phyloP scores from a whole-genome alignment of 129 eudicot genomes.

The Flaveria trinervia region DNA sequence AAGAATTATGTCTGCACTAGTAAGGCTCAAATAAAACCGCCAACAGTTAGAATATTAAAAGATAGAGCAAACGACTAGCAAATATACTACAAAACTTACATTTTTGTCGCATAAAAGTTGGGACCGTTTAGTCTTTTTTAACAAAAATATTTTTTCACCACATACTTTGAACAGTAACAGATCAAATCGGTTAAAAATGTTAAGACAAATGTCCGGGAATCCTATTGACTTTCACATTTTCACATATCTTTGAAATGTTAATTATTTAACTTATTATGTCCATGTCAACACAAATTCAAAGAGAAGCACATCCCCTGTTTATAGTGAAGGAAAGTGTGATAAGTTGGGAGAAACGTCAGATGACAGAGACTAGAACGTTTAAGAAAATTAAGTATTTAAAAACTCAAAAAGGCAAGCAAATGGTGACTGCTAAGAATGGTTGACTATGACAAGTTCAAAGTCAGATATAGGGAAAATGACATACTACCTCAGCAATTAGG shows the following conservation, averaged over 20 bases:
- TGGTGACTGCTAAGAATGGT: conserved; percentile 5
- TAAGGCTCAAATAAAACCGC: not conserved
- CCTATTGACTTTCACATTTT: not conserved
- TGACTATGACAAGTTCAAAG: not conserved
- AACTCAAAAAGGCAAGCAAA: conserved; percentile 4
- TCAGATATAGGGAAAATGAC: not conserved
- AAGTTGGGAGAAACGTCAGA: not conserved
- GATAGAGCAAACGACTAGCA: not conserved
- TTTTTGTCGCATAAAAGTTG: not conserved
- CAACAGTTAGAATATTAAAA: not conserved
- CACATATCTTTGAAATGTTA: not conserved
- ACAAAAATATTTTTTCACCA: not conserved
- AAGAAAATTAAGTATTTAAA: not conserved
- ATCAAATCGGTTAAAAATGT: not conserved
- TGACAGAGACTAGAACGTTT: not conserved
- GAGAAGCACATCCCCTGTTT: not conserved
- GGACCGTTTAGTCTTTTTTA: not conserved
- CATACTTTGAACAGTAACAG: not conserved
- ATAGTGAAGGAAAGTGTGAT: not conserved
- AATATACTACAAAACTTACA: not conserved
- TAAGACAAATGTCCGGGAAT: not conserved
- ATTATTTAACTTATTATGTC: not conserved
- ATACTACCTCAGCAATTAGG: not conserved
- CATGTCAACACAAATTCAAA: too few relatives aligned
- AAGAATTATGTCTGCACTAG: conserved; percentile 50